Evolutionary conservation across 805 yeast species (phyloP).

Genomic region (Candida bentonensis): DNA sequence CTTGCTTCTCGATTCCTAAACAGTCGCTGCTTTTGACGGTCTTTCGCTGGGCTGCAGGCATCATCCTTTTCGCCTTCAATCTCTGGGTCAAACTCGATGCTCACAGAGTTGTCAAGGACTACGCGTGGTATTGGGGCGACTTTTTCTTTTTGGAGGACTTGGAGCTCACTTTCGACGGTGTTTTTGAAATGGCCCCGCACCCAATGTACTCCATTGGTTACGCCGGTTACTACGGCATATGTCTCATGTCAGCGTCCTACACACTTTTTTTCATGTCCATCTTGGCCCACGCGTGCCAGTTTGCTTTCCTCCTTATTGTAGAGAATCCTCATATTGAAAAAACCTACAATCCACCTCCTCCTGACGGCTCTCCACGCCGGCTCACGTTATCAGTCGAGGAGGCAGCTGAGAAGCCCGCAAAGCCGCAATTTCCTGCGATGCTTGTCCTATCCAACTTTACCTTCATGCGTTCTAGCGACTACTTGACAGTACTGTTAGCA

Average conservation of each 20-base stretch:
- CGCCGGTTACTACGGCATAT: slow-evolving; percentile 75
- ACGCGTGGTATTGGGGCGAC: slow-evolving; percentile 95
- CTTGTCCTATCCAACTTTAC: slow-evolving; percentile 52
- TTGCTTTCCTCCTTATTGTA: slow-evolving; percentile 56
- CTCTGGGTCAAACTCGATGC: slow-evolving; percentile 81
- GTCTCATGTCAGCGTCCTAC: slow-evolving; percentile 61
- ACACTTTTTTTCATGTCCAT: slow-evolving; percentile 55
- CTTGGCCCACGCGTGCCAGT: slow-evolving; percentile 64
- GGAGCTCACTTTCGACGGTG: slow-evolving; percentile 73
- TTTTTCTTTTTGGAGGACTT: slow-evolving; percentile 65
- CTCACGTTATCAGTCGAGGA: background rate
- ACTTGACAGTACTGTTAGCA: slow-evolving; percentile 29
- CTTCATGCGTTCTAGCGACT: slow-evolving; percentile 48
- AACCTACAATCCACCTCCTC: slow-evolving; percentile 31
- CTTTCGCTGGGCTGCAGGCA: slow-evolving; percentile 46
- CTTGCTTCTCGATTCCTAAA: slow-evolving; percentile 24
- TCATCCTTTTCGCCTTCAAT: slow-evolving; percentile 50
- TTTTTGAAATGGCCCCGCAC: slow-evolving; percentile 79
- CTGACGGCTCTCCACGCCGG: slow-evolving; percentile 5
- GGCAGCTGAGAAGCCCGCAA: slow-evolving; percentile 1
- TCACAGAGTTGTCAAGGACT: slow-evolving; percentile 76
- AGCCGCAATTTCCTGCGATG: slow-evolving; percentile 21
- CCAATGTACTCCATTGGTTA: slow-evolving; percentile 89
- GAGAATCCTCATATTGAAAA: slow-evolving; percentile 82
- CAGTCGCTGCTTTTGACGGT: slow-evolving; percentile 32